Evolutionary conservation across 1,139 yeast genomes (phyloP), one percentile per base, ranked within the genome.

Genomic region (Meyerozyma athensensis): DNA sequence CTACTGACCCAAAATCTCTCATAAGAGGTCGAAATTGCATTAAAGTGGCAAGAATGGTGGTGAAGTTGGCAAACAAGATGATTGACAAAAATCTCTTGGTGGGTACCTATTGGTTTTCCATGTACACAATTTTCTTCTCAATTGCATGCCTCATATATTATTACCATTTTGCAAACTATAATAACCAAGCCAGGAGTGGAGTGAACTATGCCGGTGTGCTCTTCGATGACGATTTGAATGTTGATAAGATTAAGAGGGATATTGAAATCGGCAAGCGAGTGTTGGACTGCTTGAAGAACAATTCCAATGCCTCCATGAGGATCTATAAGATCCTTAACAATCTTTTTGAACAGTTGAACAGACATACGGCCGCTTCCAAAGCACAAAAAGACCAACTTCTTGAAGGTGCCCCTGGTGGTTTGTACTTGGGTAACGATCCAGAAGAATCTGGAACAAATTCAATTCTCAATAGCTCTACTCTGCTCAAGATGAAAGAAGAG

Each of bases 31-130:
- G 84, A 48, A 86, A 86, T 53, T 87, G 96, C 58, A 84, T 87
- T 37, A 81, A 81, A 46, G 92, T 86, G 5, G 92, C 96, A 0
- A 68, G 96, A 46, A 77, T 85, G 48, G 95, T 85, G 21, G 90
- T 89, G 12, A 82, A 84, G 48, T 59, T 87, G 42, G 92, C 96
- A 0, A 81, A 85, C 54, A 92, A 85, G 48, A 79, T 89, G 86
- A 79, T 85, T 44, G 77, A 78, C 45, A 79, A 80, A 44, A 74
- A 83, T 43, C 71, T 86, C 53, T 66, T 89, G 39, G 79, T 85
- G 43, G 96, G 96, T 1, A 86, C 96, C 2, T 89, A 89, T 57
- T 87, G 96, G 96, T 89, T 87, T 55, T 82, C 94, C 12, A 83
- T 85, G 59, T 89, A 89, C 57, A 86, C 96, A 0, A 83, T 89